Percentiles rank a stretch among this genome's conserved stretches.
Evolutionary conservation across 2,329 filamentous ascomycete genomes (phyloP).

Genomic region (Aureobasidium sp.): DNA sequence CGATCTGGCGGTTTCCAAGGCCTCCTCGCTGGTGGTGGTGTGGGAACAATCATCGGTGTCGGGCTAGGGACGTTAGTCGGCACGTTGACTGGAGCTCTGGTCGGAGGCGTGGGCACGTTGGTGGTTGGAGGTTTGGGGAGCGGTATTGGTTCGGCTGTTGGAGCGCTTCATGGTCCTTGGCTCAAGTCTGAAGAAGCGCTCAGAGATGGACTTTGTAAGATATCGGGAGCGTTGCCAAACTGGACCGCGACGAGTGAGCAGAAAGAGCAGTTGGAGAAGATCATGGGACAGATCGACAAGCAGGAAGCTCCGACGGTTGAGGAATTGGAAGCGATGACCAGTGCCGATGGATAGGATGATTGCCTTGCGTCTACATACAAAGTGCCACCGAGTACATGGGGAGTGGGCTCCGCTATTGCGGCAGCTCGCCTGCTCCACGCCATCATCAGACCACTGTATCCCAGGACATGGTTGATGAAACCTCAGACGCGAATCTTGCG

Average conservation of each 20-base stretch:
- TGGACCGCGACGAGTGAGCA: slow-evolving; percentile 27
- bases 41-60: slow-evolving; percentile 24
- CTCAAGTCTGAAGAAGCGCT: slow-evolving; percentile 24
- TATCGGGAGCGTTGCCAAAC: slow-evolving; percentile 26
- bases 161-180: slow-evolving; percentile 26
- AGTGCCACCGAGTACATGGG: no score
- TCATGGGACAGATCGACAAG: slow-evolving; percentile 26
- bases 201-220: slow-evolving; percentile 22
- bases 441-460: no score
- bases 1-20: slow-evolving; percentile 26
- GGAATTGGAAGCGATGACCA: slow-evolving; percentile 18
- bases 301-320: slow-evolving; percentile 22
- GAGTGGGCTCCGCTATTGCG: no score
- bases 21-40: slow-evolving; percentile 24
- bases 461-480: no score
- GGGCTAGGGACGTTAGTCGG: slow-evolving; percentile 25
- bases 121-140: slow-evolving; percentile 25
- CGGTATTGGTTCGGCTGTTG: slow-evolving; percentile 29
- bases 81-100: slow-evolving; percentile 19
- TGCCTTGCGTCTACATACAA: not conserved
- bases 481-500: no score
- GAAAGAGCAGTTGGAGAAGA: slow-evolving; percentile 27
- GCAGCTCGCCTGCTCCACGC: no score
- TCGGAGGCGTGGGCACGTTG: slow-evolving; percentile 27
- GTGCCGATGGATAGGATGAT: not conserved